These are phyloP conservation scores for Fusarium sp. DNA, from an alignment of 2,329 filamentous ascomycete genomes.

Conservation along the genomic window DNA sequence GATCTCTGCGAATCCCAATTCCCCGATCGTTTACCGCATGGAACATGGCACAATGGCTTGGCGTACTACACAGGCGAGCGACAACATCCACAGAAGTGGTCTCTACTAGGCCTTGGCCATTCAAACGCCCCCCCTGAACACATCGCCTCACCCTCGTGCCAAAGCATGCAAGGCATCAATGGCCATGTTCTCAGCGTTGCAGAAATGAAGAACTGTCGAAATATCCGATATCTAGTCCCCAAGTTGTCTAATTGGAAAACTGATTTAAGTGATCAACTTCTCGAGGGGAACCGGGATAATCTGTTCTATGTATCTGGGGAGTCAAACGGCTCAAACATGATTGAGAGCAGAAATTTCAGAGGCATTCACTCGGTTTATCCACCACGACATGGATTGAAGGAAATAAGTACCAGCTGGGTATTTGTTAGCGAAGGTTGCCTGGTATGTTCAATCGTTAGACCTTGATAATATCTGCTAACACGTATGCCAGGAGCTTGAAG, in stretches of 20 bases:
- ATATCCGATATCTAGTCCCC: background rate
- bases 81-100: rapidly evolving
- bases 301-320: background rate
- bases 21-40: background rate
- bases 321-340: background rate
- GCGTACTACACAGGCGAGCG: background rate
- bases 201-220: slow-evolving; percentile 12
- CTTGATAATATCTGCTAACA: background rate
- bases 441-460: background rate
- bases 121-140: background rate
- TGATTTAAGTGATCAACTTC: background rate
- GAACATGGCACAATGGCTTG: background rate
- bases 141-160: background rate
- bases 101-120: rapidly evolving
- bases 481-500: background rate
- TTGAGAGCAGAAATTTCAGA: background rate
- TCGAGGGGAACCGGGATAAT: background rate
- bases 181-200: background rate
- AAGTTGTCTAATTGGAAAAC: background rate
- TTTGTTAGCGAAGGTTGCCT: background rate
- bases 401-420: background rate
- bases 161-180: background rate
- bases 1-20: background rate
- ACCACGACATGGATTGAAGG: background rate
- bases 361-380: background rate